Evolutionary conservation across 495 filamentous ascomycete genomes (phyloP).

Genomic region (Daldinia concentrica): DNA sequence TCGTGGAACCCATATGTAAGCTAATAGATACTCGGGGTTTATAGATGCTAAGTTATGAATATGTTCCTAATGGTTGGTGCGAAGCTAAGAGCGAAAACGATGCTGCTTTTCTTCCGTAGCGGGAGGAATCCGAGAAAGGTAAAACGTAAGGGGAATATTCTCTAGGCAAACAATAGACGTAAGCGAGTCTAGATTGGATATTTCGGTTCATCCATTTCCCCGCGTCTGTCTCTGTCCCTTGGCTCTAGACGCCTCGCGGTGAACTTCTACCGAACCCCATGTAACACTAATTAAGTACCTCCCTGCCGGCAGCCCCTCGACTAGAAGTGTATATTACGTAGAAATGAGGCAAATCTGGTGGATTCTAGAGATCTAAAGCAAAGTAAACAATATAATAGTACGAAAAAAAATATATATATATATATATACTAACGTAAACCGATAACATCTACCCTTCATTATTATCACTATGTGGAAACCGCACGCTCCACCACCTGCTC

Average conservation of each 20-base stretch:
- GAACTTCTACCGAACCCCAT: slow-evolving; percentile 1
- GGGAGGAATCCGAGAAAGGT: not conserved
- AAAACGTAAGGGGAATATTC: not conserved
- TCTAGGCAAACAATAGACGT: not conserved
- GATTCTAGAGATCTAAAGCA: not conserved
- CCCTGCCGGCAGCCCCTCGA: not conserved
- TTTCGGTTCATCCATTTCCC: not conserved
- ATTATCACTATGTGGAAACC: slow-evolving; percentile 31
- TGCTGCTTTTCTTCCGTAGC: not conserved
- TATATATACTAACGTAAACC: not conserved
- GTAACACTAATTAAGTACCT: not conserved
- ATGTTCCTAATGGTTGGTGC: not conserved
- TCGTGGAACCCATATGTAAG: not conserved
- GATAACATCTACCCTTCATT: not conserved
- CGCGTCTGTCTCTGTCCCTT: not conserved
- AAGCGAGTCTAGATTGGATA: not conserved
- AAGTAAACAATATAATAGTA: not conserved
- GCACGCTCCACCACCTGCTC: slow-evolving; percentile 29
- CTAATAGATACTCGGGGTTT: slow-evolving; percentile 10
- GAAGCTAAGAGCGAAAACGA: not conserved
- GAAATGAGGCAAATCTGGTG: not conserved
- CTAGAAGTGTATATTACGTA: not conserved
- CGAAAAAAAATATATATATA: no score
- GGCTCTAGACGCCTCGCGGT: not conserved
- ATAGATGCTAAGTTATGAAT: not conserved